Evolutionary conservation across 1,139 yeast genomes (phyloP), one percentile per base, ranked within the genome.

Genomic region (Zygoascus meyerae): DNA sequence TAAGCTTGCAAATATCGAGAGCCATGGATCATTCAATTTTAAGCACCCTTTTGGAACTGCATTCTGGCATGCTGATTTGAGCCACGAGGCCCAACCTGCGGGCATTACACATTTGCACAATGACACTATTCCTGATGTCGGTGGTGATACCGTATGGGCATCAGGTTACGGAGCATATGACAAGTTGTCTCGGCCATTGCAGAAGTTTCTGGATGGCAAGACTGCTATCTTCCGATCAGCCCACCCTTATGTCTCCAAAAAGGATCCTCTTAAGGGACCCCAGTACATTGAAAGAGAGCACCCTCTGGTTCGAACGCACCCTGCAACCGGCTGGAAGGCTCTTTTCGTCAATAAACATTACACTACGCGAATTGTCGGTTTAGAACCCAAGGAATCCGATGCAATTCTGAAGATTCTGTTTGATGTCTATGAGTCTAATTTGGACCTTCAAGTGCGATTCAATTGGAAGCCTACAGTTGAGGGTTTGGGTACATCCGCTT

Each of bases 271-370:
- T 47, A 55, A 61, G 36, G 77, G 77, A 11, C 72, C 74, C 26
- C 66, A 65, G 57, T 58, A 49, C 47, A 60, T 72, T 46, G 75
- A 71, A 49, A 66, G 75, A 55, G 68, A 63, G 46, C 79, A 74
- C 55, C 78, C 77, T 2, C 37, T 75, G 21, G 67, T 75, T 31
- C 67, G 77, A 61, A 74, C 78, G 1, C 77, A 74, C 52, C 79
- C 79, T 16, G 77, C 72, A 10, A 75, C 79, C 32, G 78, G 78
- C 3, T 73, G 78, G 78, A 75, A 74, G 59, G 64, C 72, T 4
- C 63, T 75, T 55, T 72, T 56, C 52, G 75, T 74, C 41, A 74
- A 74, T 64, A 62, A 76, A 46, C 55, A 65, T 8, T 67, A 65
- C 71, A 69, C 77, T 5, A 64, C 53, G 34, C 60, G 74, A 42